Evolutionary conservation across 495 filamentous ascomycete species (phyloP).

Genomic region (Hyphodiscus hymeniophilus): DNA sequence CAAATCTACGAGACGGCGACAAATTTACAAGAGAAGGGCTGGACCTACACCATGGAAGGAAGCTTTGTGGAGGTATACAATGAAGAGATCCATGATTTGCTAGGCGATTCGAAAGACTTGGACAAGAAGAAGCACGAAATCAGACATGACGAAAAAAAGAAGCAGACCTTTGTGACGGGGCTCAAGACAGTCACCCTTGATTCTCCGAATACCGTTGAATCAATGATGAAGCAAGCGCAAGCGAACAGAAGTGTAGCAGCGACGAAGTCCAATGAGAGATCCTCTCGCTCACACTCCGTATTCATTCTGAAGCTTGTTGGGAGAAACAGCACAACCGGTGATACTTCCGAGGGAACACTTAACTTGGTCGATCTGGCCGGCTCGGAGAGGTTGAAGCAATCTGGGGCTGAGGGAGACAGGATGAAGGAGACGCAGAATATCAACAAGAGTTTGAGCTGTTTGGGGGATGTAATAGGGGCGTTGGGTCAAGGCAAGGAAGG

Average conservation of each 20-base stretch:
- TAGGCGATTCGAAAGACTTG: constrained; percentile 66
- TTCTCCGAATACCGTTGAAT: constrained; percentile 65
- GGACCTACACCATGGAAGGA: constrained; percentile 90
- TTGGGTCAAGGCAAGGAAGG: constrained; percentile 81
- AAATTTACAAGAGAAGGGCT: constrained; percentile 78
- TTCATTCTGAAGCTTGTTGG: constrained; percentile 90
- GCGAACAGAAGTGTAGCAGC: constrained; percentile 86
- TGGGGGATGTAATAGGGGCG: constrained; percentile 91
- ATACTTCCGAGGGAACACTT: constrained; percentile 83
- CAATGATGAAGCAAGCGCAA: constrained; percentile 68
- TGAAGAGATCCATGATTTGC: constrained; percentile 87
- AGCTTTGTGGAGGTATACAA: constrained; percentile 99
- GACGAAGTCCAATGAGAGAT: constrained; percentile 92
- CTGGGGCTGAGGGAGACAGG: constrained; percentile 71
- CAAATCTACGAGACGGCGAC: constrained; percentile 88
- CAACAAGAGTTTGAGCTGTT: constrained; percentile 83
- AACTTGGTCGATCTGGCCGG: constrained; percentile 96
- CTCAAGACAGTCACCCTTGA: constrained; percentile 73
- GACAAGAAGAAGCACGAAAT: constrained; percentile 90
- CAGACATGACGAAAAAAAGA: constrained; percentile 70
- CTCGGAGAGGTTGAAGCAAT: constrained; percentile 83
- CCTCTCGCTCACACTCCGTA: constrained; percentile 88
- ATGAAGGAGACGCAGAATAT: constrained; percentile 95
- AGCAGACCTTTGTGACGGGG: constrained; percentile 79
- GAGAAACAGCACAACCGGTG: constrained; percentile 69